phyloP scores from a whole-genome alignment of 2,329 filamentous ascomycete species.

The Colletotrichum echinochloae region DNA sequence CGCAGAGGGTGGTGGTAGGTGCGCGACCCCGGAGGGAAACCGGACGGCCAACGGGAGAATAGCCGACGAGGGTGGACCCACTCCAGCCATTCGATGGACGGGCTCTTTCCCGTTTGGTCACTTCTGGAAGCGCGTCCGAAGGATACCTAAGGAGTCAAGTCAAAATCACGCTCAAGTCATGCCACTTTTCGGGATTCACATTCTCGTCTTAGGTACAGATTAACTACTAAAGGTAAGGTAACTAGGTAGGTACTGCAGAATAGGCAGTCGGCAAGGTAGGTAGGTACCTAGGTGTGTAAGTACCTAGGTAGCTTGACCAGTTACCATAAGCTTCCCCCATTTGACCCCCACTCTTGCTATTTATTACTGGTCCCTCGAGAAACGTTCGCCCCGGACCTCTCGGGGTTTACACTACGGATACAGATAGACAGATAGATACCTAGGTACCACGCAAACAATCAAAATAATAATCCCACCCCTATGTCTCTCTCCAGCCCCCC shows the following conservation, averaged over 20 bases:
- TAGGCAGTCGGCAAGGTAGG: neutral
- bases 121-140: constrained; percentile 11
- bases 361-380: constrained; percentile 9
- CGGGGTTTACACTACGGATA: too few species aligned
- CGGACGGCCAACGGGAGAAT: constrained; percentile 34
- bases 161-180: neutral
- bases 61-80: constrained; percentile 23
- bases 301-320: neutral
- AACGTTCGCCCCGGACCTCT: neutral
- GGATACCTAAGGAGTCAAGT: neutral
- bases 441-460: neutral
- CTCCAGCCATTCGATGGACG: neutral
- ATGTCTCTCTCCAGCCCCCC: neutral
- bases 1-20: too few species aligned
- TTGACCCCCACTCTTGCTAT: constrained; percentile 26
- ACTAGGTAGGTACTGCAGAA: too few species aligned
- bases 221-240: neutral
- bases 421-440: too few species aligned
- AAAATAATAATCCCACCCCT: neutral
- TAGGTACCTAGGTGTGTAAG: too few species aligned
- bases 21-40: constrained; percentile 22
- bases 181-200: neutral
- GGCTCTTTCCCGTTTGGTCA: constrained; percentile 16
- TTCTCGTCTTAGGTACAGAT: neutral
- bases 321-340: neutral